Conservation (phyloP, 306 rosid species). For the Citrullus colocynthis region DNA sequence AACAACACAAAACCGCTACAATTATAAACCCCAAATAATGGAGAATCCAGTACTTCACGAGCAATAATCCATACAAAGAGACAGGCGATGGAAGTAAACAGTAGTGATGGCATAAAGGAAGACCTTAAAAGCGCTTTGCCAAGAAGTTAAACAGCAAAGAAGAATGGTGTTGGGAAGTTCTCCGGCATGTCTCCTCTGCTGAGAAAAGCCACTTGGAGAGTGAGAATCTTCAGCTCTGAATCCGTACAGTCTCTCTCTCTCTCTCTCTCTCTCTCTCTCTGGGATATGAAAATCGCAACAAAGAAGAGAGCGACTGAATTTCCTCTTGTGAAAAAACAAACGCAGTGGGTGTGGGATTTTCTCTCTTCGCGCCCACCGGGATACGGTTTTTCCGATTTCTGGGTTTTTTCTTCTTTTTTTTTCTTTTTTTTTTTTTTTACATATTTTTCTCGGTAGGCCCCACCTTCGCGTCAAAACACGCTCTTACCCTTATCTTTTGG, state of each 20-base stretch:
- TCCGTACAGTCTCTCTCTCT: background rate
- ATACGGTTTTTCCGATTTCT: background rate
- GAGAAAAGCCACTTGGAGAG: slow-evolving; percentile 18
- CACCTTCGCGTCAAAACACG: slow-evolving; percentile 20
- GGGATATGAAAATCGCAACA: background rate
- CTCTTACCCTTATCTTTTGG: slow-evolving; percentile 25
- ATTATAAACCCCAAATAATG: slow-evolving; percentile 17
- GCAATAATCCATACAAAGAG: background rate
- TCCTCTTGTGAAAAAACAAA: background rate
- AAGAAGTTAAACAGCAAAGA: slow-evolving; percentile 36
- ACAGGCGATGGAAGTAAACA: background rate
- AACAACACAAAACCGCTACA: slow-evolving; percentile 18
- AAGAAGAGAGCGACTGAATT: background rate
- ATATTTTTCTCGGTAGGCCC: slow-evolving; percentile 23
- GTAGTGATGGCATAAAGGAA: slow-evolving; percentile 1
- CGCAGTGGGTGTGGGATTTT: background rate
- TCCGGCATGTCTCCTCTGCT: slow-evolving; percentile 47
- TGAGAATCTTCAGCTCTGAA: background rate
- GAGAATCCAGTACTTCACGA: background rate
- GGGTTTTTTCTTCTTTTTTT: too few species aligned
- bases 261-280: background rate
- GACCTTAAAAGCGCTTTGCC: slow-evolving; percentile 49
- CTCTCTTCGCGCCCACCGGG: background rate
- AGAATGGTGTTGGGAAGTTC: slow-evolving; percentile 38
- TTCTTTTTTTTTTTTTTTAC: background rate